These are phyloP conservation scores for Euphorbia celastroides DNA, from an alignment of 441 rosid genomes.

Conservation along the genomic window DNA sequence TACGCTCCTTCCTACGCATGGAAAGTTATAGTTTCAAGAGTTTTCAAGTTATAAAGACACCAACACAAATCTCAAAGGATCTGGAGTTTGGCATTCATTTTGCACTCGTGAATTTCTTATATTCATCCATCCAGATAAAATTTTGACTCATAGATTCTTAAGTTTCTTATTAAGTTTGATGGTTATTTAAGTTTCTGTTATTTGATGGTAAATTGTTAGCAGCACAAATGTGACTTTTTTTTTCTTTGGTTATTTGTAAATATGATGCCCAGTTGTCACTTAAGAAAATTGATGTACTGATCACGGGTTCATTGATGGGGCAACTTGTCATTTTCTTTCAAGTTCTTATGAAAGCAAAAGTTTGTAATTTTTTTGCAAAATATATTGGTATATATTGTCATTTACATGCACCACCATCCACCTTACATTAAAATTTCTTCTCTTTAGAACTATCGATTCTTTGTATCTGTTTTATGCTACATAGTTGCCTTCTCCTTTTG, in stretches of 20 bases:
- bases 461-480: not conserved
- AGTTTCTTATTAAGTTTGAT: not conserved
- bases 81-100: not conserved
- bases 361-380: not conserved
- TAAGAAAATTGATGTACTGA: not conserved
- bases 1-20: not conserved
- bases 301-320: not conserved
- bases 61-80: not conserved
- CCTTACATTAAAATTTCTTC: not conserved
- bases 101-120: not conserved
- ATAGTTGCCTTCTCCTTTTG: conserved; percentile 2
- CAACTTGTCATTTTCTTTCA: not conserved
- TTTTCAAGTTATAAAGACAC: not conserved
- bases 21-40: not conserved
- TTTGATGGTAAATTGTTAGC: not conserved
- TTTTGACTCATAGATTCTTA: not conserved
- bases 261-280: not conserved
- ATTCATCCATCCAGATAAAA: not conserved
- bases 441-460: not conserved
- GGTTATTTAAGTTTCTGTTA: not conserved
- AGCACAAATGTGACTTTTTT: not conserved
- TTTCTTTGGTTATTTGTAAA: not conserved
- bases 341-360: not conserved
- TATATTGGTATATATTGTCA: not conserved
- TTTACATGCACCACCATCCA: not conserved